phyloP scores from a whole-genome alignment of 225 moss, liverwort and hornwort genomes.

The Sphagnum contortum region DNA sequence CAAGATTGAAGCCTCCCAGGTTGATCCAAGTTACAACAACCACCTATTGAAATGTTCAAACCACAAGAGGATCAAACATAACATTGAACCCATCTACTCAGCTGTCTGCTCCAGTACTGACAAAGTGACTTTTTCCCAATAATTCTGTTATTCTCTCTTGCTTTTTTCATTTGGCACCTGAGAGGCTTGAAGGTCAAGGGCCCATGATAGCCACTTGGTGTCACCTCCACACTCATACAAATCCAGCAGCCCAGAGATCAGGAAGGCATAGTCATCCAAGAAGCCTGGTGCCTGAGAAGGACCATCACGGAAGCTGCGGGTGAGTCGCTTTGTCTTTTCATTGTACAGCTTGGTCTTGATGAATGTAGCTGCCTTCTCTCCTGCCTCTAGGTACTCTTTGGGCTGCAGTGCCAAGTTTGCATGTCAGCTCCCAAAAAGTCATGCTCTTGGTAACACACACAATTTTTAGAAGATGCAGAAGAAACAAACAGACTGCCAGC shows the following conservation, averaged over 20 bases:
- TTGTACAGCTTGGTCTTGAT: constrained; percentile 65
- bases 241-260: constrained; percentile 86
- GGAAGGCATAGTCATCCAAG: constrained; percentile 86
- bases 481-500: too few relatives aligned
- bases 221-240: constrained; percentile 77
- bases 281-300: constrained; percentile 87
- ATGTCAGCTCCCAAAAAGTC: too few relatives aligned
- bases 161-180: constrained; percentile 34
- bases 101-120: too few relatives aligned
- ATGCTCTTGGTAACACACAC: too few relatives aligned
- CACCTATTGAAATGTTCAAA: too few relatives aligned
- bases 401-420: constrained; percentile 38
- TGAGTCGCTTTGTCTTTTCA: constrained; percentile 53
- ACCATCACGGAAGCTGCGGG: constrained; percentile 60
- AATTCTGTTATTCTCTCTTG: neutral
- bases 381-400: constrained; percentile 60
- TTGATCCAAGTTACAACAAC: too few relatives aligned
- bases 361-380: constrained; percentile 61
- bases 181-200: constrained; percentile 73
- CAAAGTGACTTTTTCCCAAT: too few relatives aligned
- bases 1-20: too few relatives aligned
- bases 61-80: too few relatives aligned
- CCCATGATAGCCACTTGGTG: constrained; percentile 78
- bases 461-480: too few relatives aligned
- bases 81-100: too few relatives aligned